These are phyloP conservation scores for Chlamydomonas schloesseri DNA, from an alignment of 139 green algal genomes.

Conservation along the genomic window DNA sequence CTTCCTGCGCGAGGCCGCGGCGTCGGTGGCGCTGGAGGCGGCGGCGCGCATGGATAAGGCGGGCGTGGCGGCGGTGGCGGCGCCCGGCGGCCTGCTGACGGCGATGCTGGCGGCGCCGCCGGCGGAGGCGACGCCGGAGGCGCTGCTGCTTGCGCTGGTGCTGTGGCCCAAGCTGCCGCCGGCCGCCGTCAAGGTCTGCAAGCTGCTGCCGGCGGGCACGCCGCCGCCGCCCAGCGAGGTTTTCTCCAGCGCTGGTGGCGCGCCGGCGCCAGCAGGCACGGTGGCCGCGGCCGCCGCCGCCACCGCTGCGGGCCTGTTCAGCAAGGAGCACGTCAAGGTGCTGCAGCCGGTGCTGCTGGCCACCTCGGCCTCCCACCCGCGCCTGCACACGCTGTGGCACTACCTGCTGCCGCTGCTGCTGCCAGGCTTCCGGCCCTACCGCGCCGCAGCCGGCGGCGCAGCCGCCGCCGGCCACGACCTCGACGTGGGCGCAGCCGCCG, in stretches of 20 bases:
- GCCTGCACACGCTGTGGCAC: conserved; percentile 79
- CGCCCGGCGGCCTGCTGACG: neutral
- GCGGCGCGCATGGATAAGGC: conserved; percentile 4
- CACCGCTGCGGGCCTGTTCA: conserved; percentile 66
- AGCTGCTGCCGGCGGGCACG: conserved; percentile 62
- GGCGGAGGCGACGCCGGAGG: conserved; percentile 52
- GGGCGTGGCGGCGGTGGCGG: conserved; percentile 6
- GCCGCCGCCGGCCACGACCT: neutral
- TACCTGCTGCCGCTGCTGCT: conserved; percentile 79
- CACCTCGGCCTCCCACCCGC: conserved; percentile 63
- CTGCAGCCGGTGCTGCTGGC: conserved; percentile 56
- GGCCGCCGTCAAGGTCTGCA: conserved; percentile 34
- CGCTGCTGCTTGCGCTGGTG: conserved; percentile 73
- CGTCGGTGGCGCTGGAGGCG: conserved; percentile 59
- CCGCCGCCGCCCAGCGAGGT: conserved; percentile 48
- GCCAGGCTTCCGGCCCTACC: conserved; percentile 61
- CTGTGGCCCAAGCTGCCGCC: conserved; percentile 75
- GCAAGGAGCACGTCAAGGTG: conserved; percentile 49
- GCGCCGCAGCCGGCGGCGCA: neutral
- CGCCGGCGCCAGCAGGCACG: conserved; percentile 2
- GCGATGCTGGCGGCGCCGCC: neutral
- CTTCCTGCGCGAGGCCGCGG: conserved; percentile 78
- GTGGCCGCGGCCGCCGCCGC: conserved; percentile 37
- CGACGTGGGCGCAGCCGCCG: neutral
- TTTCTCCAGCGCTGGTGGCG: conserved; percentile 19